Evolutionary conservation across 176 grass and related monocot species (phyloP), one percentile per base, ranked within the genome.

Genomic region (Eragrostis nindensis): DNA sequence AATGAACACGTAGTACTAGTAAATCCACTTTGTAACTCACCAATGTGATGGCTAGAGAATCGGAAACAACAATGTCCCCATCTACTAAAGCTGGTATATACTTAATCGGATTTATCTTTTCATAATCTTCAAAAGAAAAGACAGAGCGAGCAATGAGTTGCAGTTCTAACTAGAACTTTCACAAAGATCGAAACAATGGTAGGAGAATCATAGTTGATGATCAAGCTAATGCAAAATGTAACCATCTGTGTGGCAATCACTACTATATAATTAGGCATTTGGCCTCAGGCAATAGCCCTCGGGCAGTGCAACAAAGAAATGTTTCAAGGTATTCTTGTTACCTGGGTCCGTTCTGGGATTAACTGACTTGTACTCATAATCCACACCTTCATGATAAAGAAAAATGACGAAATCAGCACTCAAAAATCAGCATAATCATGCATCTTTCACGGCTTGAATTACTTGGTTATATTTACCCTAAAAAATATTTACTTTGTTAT

Each of bases 301-400:
- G 11, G 11, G 46, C 46, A 14, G 11, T 14, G 10, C 6, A 44
- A 44, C 42, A 44, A 44, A 7, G 8, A 44, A 49, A 42, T 81
- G 21, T 61, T 17, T n/a, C 45, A 53, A 38, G 36, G 13, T 44
- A 42, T 45, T 30, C 43, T 70, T n/a, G 32, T 61, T 76, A 98
- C 92, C 86, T 87, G 86, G 74, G 87, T 89, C 82, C 15, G 46
- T 94, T 25, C 81, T 62, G 57, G 93, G 88, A 26, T 94, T 85
- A 68, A 98, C 88, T 38, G 95, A 82, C 78, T 84, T 98, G 88
- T 98, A 94, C 83, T 98, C 92, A 21, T 93, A 94, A 65, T 89
- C 81, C 78, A 98, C 83, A 74, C 88, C 95, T 98, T 60, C 77
- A 65, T 48, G 5, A 39, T 45, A 74, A 21, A 82, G 7, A 84